Evolutionary conservation across 2,329 filamentous ascomycete genomes (phyloP), one percentile per base, ranked within the genome.

Genomic region (Monosporascus cannonballus): DNA sequence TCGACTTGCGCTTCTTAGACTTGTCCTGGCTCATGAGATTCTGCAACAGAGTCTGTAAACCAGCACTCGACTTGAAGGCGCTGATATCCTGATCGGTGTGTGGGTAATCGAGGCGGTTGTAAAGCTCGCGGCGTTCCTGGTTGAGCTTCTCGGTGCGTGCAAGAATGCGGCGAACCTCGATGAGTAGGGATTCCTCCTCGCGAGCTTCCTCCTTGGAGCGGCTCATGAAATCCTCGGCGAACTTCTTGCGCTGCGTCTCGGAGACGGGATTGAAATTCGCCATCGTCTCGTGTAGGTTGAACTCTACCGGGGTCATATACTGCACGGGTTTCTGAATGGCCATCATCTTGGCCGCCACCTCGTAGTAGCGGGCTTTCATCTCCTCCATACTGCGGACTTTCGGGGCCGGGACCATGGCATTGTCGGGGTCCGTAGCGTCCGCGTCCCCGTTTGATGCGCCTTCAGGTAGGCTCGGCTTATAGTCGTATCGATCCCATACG

Each of bases 401-500:
- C 3, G 74, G 65, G 5, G 77, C 76, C 1, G 78, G 70, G 34
- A 84, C 73, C 27, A 86, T 71, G 2, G 80, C 81, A 49, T 76
- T 82, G 54, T 71, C 74, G 56, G 76, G 72, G 47, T 75, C 71
- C 45, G 72, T 73, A 39, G 37, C 51, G 18, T 76, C 72, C 18
- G 65, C 70, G 47, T 78, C 72, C 50, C 71, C 72, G 47, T 76
- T 73, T 2, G 37, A 56, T 18, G 49, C 38, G 3, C 51, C 52
- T 8, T 55, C 59, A 18, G 71, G 69, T 2, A 72, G 67, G 30
- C 73, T 71, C 3, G 79, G 76, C 4, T 68, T 72, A 67, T 83
- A 96, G 51, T 96, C 89, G 72, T 96, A 99, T 53, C 93, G 88
- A 69, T 99, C 94, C 77, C 87, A 90, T 55, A 99, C 89, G 17